A percentile compares a stretch with the other conserved stretches of the same genome.
Evolutionary conservation across 352 stramenopile species (phyloP).

Genomic region (Globisporangium parvum): DNA sequence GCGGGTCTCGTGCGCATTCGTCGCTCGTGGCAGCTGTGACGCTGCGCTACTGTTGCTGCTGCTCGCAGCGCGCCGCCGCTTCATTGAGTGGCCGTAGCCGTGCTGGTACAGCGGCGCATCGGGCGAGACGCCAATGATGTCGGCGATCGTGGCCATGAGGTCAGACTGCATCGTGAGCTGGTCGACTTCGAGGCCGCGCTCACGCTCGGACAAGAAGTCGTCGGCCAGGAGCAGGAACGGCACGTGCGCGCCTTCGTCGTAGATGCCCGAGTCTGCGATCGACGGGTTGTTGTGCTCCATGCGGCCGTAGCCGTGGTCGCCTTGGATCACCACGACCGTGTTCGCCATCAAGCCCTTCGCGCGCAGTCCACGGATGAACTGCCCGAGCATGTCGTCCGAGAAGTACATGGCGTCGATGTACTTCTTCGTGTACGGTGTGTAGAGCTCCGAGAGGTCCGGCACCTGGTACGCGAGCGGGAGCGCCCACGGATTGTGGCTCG

Average conservation of each 20-base stretch:
- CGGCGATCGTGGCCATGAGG: slow-evolving; percentile 64
- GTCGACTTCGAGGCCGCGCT: slow-evolving; percentile 41
- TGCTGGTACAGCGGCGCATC: slow-evolving; percentile 55
- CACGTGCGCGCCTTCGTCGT: slow-evolving; percentile 54
- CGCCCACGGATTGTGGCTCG: slow-evolving; percentile 62
- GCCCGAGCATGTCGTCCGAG: slow-evolving; percentile 54
- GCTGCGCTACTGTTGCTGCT: not conserved
- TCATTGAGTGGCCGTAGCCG: slow-evolving; percentile 67
- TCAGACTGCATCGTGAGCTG: slow-evolving; percentile 70
- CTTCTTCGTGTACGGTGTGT: slow-evolving; percentile 62
- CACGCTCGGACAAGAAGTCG: slow-evolving; percentile 39
- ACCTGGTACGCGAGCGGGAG: slow-evolving; percentile 38
- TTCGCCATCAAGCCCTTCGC: slow-evolving; percentile 60
- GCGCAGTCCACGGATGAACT: slow-evolving; percentile 47
- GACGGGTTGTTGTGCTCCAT: slow-evolving; percentile 71
- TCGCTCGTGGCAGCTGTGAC: not conserved
- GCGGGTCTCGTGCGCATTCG: slow-evolving; percentile 9
- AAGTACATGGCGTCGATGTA: slow-evolving; percentile 71
- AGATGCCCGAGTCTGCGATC: slow-evolving; percentile 52
- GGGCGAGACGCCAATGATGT: slow-evolving; percentile 46
- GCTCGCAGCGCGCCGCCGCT: slow-evolving; percentile 24
- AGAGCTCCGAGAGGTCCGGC: slow-evolving; percentile 44
- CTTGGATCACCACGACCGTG: slow-evolving; percentile 65
- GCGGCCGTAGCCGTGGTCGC: slow-evolving; percentile 59
- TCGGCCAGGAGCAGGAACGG: slow-evolving; percentile 65